Conservation (phyloP, 1,139 yeast genomes). For the Yamadazyma sp. region DNA sequence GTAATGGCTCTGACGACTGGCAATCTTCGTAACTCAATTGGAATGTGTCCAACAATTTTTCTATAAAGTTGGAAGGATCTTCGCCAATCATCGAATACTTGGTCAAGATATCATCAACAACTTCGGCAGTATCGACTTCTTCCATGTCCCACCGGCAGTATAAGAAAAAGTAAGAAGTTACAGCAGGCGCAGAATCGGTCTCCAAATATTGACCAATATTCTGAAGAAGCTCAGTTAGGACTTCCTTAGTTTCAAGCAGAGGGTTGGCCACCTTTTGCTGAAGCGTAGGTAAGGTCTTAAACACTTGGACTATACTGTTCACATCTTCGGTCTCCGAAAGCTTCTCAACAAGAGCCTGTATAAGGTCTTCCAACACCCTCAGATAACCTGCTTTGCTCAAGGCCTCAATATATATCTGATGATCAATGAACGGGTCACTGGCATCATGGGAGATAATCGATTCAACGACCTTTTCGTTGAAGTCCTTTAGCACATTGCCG, state of each 20-base stretch:
- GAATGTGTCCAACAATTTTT: conserved; percentile 7
- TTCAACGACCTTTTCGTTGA: neutral
- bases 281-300: conserved; percentile 2
- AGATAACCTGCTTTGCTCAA: neutral
- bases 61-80: conserved; percentile 11
- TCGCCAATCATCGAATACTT: conserved; percentile 25
- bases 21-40: conserved; percentile 12
- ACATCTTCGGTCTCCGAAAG: conserved; percentile 10
- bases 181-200: conserved; percentile 21
- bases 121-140: conserved; percentile 17
- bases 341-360: neutral
- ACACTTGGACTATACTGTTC: neutral
- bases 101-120: conserved; percentile 32
- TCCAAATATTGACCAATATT: conserved; percentile 29
- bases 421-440: no score
- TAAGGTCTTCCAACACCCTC: neutral
- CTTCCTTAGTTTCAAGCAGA: conserved; percentile 1
- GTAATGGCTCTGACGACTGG: conserved; percentile 8
- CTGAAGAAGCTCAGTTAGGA: conserved; percentile 9
- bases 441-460: neutral
- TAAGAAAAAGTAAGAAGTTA: conserved; percentile 8
- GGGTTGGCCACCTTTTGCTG: neutral
- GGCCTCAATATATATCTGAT: neutral
- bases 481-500: neutral
- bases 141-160: conserved; percentile 13